Evolutionary conservation across 2,329 filamentous ascomycete species (phyloP).

Genomic region (Verruconis gallopava): DNA sequence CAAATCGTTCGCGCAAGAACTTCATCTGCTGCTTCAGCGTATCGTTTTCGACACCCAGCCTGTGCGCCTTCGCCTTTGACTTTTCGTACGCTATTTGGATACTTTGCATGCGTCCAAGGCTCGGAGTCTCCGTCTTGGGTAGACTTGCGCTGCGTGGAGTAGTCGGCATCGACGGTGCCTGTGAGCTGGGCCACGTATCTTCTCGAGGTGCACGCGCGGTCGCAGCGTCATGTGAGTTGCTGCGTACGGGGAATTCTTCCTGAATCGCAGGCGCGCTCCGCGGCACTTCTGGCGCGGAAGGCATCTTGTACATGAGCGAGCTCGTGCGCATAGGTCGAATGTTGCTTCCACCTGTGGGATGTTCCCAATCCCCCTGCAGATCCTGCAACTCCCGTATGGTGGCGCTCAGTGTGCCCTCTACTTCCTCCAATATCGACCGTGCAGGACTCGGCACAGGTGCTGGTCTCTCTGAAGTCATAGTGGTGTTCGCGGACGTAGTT

Average conservation of each 20-base stretch:
- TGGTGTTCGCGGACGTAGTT: neutral
- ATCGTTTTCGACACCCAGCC: conserved; percentile 6
- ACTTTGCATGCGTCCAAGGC: neutral
- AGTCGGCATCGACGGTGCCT: neutral
- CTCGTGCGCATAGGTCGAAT: neutral
- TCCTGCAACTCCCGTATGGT: conserved; percentile 9
- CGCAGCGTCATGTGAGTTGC: neutral
- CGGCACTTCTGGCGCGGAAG: neutral
- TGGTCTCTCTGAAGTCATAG: neutral
- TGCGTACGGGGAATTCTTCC: neutral
- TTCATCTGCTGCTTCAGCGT: conserved; percentile 7
- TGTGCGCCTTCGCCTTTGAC: conserved; percentile 1
- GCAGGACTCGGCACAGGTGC: neutral
- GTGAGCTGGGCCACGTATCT: neutral
- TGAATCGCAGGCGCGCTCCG: conserved; percentile 4
- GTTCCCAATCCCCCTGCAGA: conserved; percentile 1
- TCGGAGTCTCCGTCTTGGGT: neutral
- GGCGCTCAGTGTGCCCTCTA: conserved; percentile 9
- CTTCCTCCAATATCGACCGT: conserved; percentile 5
- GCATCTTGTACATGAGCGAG: conserved; percentile 1
- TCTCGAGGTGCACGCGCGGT: neutral
- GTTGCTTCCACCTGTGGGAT: neutral
- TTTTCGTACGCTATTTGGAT: conserved; percentile 2
- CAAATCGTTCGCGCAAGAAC: conserved; percentile 3
- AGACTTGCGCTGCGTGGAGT: neutral